Evolutionary conservation across 768 basidiomycete genomes (phyloP).

Genomic region (Hypsizygus marmoreus): DNA sequence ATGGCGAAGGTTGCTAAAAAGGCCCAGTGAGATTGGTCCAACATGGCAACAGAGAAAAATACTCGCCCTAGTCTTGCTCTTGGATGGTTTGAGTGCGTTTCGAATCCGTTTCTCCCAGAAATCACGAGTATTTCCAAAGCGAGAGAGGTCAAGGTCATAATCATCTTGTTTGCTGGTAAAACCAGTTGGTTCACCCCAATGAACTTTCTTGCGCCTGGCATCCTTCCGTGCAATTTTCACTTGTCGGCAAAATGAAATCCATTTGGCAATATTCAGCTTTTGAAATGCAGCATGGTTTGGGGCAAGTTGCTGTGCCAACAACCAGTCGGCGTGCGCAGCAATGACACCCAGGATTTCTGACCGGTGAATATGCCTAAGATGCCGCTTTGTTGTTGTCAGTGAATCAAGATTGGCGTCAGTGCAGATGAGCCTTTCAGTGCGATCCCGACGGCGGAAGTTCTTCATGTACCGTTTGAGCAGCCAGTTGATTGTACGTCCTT

Average conservation of each 20-base stretch:
- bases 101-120: slow-evolving; percentile 32
- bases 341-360: slow-evolving; percentile 54
- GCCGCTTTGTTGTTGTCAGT: slow-evolving; percentile 33
- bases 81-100: slow-evolving; percentile 9
- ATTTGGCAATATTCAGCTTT: slow-evolving; percentile 44
- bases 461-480: slow-evolving; percentile 45
- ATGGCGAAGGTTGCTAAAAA: not conserved
- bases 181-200: slow-evolving; percentile 37
- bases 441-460: slow-evolving; percentile 25
- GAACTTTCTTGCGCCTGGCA: slow-evolving; percentile 25
- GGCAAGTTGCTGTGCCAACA: slow-evolving; percentile 50
- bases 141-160: slow-evolving; percentile 23
- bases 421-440: slow-evolving; percentile 34
- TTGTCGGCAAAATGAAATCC: slow-evolving; percentile 47
- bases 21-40: not conserved
- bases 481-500: slow-evolving; percentile 50
- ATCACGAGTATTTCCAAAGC: slow-evolving; percentile 30
- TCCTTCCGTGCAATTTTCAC: slow-evolving; percentile 30
- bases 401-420: slow-evolving; percentile 32
- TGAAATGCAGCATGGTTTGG: slow-evolving; percentile 20
- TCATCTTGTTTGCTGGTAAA: slow-evolving; percentile 13
- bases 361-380: slow-evolving; percentile 47
- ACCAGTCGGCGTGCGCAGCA: slow-evolving; percentile 60
- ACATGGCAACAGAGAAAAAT: not conserved
- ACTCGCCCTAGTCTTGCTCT: slow-evolving; percentile 7